Base-by-base conservation (phyloP, 106 monocot genomes). In the Cymbidium sinense region DNA sequence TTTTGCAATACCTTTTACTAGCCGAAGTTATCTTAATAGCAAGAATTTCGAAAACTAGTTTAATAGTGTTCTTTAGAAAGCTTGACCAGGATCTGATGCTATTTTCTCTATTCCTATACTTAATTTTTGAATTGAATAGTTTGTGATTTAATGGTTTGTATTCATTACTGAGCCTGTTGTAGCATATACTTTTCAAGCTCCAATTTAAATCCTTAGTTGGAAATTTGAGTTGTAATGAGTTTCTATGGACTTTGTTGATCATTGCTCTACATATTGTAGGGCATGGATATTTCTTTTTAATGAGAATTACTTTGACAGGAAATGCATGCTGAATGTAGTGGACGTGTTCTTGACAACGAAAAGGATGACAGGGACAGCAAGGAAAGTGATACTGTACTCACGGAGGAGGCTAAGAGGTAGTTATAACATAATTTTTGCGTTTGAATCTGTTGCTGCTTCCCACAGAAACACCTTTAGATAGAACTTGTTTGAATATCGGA, bases 401-500 rank as follows among this genome's bases (percentile, higher is more conserved):
- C 33, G 13, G 77, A 76, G 44, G n/a, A 74, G 64, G 30, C 18
- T 47, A 27, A 33, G 34, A 69, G 77, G 86, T 83, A 81, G 50
- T 80, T 28, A 20, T 44, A 43, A 4, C 5, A 35, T 52, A 7
- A 34, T 21, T 27, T 65, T 72, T 34, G 21, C 30, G 18, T 62
- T 62, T 34, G 17, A 15, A 8, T 15, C 3, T 64, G 20, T 21
- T 34, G 13, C 17, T 30, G 25, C 6, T 44, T 50, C 19, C 5
- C 28, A 50, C 43, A 27, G 1, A 15, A 47, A 74, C 41, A 74
- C 2, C n/a, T 74, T 37, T 17, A 34, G 39, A 19, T 43, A 9
- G 8, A 15, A 25, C 9, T 62, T 62, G 61, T 27, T 62, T 7
- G 9, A 5, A 62, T 62, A 62, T 62, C 3, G 5, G 25, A 7